Percentiles rank a stretch among this genome's conserved stretches.
Conservation (phyloP, 495 filamentous ascomycete species). For the Xylaria castorea region DNA sequence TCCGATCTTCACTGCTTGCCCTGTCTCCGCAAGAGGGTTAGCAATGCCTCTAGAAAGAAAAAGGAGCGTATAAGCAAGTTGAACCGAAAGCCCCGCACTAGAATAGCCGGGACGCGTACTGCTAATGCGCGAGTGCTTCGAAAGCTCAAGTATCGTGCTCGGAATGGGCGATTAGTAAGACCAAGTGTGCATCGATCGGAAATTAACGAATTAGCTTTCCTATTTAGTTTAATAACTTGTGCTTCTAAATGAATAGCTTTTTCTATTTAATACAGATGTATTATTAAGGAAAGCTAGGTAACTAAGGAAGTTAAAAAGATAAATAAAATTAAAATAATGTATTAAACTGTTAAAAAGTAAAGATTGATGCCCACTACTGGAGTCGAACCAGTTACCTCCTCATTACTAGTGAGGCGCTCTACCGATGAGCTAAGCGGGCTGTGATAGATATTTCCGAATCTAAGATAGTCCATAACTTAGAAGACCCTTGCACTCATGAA, state of each 20-base stretch:
- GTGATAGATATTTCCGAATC: neutral
- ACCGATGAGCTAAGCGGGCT: conserved; percentile 31
- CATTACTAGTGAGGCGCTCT: conserved; percentile 33
- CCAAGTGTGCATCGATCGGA: neutral
- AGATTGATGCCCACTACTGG: conserved; percentile 26
- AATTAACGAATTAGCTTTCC: neutral
- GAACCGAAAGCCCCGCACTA: neutral
- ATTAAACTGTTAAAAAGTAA: neutral
- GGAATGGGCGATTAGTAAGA: neutral
- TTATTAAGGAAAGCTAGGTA: neutral
- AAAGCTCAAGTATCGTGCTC: neutral
- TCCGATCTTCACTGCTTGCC: neutral
- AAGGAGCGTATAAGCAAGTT: neutral
- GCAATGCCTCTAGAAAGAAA: neutral
- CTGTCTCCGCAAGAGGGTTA: neutral
- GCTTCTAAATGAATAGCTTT: neutral
- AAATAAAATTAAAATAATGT: neutral
- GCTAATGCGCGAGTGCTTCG: neutral
- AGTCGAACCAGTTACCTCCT: conserved; percentile 32
- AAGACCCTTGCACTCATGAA: too few relatives aligned
- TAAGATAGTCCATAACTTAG: too few relatives aligned
- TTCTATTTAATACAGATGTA: too few relatives aligned
- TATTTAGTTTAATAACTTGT: neutral
- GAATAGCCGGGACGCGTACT: neutral
- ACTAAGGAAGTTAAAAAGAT: neutral